These are phyloP conservation scores for Dendrobium chrysotoxum DNA, from an alignment of 106 monocot genomes.

Conservation along the genomic window DNA sequence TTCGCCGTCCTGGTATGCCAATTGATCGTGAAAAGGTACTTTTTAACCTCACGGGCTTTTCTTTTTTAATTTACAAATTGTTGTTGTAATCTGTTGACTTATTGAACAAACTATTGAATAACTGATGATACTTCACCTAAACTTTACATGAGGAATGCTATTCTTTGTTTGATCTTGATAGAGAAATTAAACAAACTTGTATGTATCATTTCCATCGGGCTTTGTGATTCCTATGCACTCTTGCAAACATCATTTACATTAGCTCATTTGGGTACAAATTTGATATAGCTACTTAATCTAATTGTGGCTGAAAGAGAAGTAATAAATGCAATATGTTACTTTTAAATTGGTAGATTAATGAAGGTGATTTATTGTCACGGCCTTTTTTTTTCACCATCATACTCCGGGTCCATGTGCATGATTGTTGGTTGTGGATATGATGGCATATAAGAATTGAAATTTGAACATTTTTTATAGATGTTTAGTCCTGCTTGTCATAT, in stretches of 20 bases:
- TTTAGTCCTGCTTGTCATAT: too few species aligned
- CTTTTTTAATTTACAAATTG: neutral
- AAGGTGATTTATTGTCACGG: too few species aligned
- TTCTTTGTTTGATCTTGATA: neutral
- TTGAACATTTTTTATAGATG: too few species aligned
- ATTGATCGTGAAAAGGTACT: conserved; percentile 7
- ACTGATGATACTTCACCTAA: neutral
- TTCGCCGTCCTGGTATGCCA: conserved; percentile 1
- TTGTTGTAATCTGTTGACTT: neutral
- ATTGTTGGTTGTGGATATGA: too few species aligned
- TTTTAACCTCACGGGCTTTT: neutral
- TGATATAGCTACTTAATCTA: too few species aligned
- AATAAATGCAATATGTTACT: too few species aligned
- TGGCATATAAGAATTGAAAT: too few species aligned
- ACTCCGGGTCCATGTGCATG: too few species aligned
- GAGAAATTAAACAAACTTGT: neutral
- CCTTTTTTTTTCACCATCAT: too few species aligned
- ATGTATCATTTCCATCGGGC: neutral
- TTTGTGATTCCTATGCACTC: neutral
- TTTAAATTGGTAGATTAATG: too few species aligned
- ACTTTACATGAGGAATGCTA: neutral
- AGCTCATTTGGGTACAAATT: neutral
- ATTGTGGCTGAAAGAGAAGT: too few species aligned
- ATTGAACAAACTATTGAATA: neutral
- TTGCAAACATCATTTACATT: neutral